Conservation (phyloP, 371 early-diverging fungal genomes). For the Funneliformis caledonium region DNA sequence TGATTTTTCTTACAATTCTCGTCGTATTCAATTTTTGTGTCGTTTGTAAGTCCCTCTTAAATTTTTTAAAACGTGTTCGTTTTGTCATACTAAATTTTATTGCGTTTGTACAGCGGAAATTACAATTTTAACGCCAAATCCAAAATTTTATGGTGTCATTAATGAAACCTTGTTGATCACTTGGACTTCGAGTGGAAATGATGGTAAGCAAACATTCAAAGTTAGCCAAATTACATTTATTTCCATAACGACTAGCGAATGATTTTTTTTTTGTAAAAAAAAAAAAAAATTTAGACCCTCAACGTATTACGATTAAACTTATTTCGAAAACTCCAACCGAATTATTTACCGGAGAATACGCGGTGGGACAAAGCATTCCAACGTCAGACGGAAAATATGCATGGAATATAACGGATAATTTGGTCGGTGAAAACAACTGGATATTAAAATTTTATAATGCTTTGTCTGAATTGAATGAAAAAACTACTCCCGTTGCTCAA, state of each 20-base stretch:
- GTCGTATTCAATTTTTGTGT: neutral
- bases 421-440: neutral
- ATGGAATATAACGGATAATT: neutral
- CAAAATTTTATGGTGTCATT: slow-evolving; percentile 9
- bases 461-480: neutral
- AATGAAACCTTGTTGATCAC: neutral
- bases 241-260: too few species aligned
- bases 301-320: neutral
- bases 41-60: neutral
- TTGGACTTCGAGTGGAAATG: neutral
- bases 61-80: too few species aligned
- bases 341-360: neutral
- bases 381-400: neutral
- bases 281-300: neutral
- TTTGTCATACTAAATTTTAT: too few species aligned
- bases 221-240: too few species aligned
- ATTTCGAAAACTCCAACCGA: neutral
- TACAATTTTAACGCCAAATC: neutral
- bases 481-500: neutral
- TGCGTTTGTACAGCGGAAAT: neutral
- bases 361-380: neutral
- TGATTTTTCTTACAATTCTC: neutral
- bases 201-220: neutral
- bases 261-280: too few species aligned
- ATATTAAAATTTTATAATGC: neutral